Percentiles rank a stretch among this genome's conserved stretches.
phyloP scores from a whole-genome alignment of 306 rosid genomes.

The Quercus engelmannii region DNA sequence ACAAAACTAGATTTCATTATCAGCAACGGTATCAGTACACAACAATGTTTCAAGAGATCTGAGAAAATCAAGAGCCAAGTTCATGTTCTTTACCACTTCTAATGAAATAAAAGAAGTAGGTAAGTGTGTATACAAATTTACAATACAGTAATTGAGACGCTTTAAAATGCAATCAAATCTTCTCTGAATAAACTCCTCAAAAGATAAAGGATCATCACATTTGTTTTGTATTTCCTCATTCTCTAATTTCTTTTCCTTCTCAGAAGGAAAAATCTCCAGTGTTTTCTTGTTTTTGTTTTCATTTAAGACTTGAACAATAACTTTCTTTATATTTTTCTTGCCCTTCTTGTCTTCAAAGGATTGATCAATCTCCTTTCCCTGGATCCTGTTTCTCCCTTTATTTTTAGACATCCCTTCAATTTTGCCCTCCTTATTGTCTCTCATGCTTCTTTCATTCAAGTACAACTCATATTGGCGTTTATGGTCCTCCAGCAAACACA shows the following conservation, averaged over 20 bases:
- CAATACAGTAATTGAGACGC: slow-evolving; percentile 7
- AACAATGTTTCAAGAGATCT: slow-evolving; percentile 12
- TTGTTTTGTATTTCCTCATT: neutral
- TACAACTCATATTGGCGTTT: slow-evolving; percentile 21
- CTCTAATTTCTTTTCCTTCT: neutral
- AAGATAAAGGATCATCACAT: slow-evolving; percentile 4
- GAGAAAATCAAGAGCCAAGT: slow-evolving; percentile 26
- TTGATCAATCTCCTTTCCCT: neutral
- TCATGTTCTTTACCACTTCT: slow-evolving; percentile 21
- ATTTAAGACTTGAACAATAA: too few species aligned
- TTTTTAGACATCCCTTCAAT: neutral
- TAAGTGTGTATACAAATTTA: slow-evolving; percentile 32
- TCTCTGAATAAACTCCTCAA: slow-evolving; percentile 21
- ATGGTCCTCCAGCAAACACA: slow-evolving; percentile 24
- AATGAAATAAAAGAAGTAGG: slow-evolving; percentile 41
- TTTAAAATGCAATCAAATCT: slow-evolving; percentile 1
- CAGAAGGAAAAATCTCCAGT: neutral
- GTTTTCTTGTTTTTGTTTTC: too few species aligned
- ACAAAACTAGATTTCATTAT: too few species aligned
- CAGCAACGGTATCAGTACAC: neutral
- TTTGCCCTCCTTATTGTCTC: neutral
- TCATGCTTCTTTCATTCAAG: neutral
- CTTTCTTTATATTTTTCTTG: too few species aligned
- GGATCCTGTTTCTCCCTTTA: neutral
- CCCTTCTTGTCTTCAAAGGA: neutral